Percentiles rank a stretch among this genome's conserved stretches.
These are phyloP conservation scores for Helianthus tuberosus DNA, from an alignment of 129 eudicot genomes.

Conservation along the genomic window DNA sequence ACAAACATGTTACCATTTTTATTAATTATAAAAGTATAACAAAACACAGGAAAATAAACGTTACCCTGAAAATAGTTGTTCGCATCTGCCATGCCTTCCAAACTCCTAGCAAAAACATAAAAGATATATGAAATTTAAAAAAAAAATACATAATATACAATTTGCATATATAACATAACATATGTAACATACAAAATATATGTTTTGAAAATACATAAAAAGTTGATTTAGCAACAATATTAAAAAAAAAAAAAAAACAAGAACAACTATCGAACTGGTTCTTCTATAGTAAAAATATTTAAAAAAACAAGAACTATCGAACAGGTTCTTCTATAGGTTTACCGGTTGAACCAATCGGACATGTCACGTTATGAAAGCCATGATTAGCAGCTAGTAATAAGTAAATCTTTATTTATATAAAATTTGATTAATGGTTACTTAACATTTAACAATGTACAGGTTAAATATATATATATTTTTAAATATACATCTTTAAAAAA, in stretches of 20 bases:
- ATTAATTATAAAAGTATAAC: not conserved
- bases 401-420: not conserved
- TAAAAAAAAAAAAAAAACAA: too few relatives aligned
- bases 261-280: too few relatives aligned
- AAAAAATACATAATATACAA: not conserved
- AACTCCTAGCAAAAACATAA: conserved; percentile 17
- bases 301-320: too few relatives aligned
- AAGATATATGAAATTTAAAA: too few relatives aligned
- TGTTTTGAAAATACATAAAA: not conserved
- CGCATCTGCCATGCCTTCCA: conserved; percentile 28
- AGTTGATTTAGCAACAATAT: too few relatives aligned
- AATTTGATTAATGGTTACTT: not conserved
- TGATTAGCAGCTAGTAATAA: not conserved
- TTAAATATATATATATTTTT: not conserved
- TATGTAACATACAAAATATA: not conserved
- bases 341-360: too few relatives aligned
- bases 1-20: not conserved
- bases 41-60: not conserved
- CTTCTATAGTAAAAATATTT: too few relatives aligned
- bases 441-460: too few relatives aligned
- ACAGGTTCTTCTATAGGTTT: too few relatives aligned
- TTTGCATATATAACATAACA: not conserved
- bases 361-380: too few relatives aligned
- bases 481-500: not conserved
- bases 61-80: conserved; percentile 14